These are phyloP conservation scores for Vitis labrusca DNA, from an alignment of 164 flowering plant species.

Conservation along the genomic window DNA sequence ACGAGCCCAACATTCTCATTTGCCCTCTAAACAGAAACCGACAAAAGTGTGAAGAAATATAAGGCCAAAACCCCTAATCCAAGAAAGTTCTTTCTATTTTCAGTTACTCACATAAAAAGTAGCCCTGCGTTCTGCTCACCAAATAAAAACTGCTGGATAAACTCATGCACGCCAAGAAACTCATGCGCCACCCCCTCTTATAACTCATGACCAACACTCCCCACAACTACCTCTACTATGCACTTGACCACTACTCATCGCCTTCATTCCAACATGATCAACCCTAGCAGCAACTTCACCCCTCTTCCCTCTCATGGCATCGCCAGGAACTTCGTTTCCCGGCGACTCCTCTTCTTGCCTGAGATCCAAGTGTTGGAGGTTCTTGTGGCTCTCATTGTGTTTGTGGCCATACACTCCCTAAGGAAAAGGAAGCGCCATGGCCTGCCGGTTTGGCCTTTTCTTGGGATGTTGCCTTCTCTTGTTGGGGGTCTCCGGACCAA, in stretches of 20 bases:
- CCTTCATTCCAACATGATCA: constrained; percentile 29
- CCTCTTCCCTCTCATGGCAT: constrained; percentile 1
- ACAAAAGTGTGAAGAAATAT: neutral
- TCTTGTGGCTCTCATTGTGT: constrained; percentile 48
- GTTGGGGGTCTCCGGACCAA: constrained; percentile 34
- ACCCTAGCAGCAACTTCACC: constrained; percentile 20
- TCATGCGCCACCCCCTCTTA: constrained; percentile 15
- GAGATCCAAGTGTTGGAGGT: constrained; percentile 62
- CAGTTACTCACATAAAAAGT: neutral
- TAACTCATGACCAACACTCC: constrained; percentile 26
- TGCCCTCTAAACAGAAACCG: too few species aligned
- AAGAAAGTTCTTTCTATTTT: neutral
- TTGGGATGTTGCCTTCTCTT: constrained; percentile 88
- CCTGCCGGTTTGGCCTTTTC: constrained; percentile 75
- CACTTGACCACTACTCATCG: constrained; percentile 2
- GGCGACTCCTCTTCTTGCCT: constrained; percentile 26
- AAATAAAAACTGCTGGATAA: constrained; percentile 50
- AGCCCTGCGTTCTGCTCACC: constrained; percentile 60
- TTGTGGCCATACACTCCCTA: constrained; percentile 53
- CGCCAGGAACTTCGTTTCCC: constrained; percentile 5
- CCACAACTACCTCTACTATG: constrained; percentile 11
- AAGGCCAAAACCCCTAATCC: neutral
- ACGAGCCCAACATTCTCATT: neutral
- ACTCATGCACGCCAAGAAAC: constrained; percentile 50
- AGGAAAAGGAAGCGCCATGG: constrained; percentile 60